phyloP scores from a whole-genome alignment of 2,329 filamentous ascomycete species.

The Sclerotinia borealis region DNA sequence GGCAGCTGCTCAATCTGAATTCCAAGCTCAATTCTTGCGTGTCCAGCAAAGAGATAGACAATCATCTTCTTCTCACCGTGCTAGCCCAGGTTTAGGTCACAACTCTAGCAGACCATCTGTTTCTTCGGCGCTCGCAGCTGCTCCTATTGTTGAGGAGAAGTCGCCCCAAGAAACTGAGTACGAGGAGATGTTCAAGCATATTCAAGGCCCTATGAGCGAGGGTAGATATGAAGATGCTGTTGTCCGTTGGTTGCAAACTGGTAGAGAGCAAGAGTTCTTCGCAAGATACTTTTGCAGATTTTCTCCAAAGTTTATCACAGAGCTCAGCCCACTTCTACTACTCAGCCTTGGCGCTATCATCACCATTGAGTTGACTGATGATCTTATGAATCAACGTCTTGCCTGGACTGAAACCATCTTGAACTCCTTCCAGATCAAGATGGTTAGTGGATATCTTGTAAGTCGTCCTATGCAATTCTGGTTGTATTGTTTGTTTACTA shows the following conservation, averaged over 20 bases:
- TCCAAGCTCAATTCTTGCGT: slow-evolving; percentile 59
- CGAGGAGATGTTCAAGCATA: slow-evolving; percentile 47
- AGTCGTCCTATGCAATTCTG: slow-evolving; percentile 14
- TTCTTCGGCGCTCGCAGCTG: slow-evolving; percentile 18
- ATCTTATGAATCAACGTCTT: slow-evolving; percentile 49
- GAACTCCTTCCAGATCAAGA: slow-evolving; percentile 39
- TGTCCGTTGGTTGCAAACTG: slow-evolving; percentile 61
- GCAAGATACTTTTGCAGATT: slow-evolving; percentile 47
- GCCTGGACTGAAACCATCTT: slow-evolving; percentile 56
- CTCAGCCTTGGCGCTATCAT: slow-evolving; percentile 61
- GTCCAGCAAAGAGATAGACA: slow-evolving; percentile 44
- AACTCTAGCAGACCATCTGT: slow-evolving; percentile 13
- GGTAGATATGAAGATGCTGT: slow-evolving; percentile 57
- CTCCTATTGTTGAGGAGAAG: slow-evolving; percentile 12
- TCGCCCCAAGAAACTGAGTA: slow-evolving; percentile 40
- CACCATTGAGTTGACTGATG: slow-evolving; percentile 49
- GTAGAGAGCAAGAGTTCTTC: slow-evolving; percentile 58
- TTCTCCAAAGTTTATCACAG: slow-evolving; percentile 47
- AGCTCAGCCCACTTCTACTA: slow-evolving; percentile 54
- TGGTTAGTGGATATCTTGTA: slow-evolving; percentile 32
- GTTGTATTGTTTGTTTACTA: slow-evolving; percentile 20
- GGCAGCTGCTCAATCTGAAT: slow-evolving; percentile 60
- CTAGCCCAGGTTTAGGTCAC: slow-evolving; percentile 10
- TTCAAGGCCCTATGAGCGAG: slow-evolving; percentile 56
- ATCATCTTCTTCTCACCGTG: slow-evolving; percentile 12